These are phyloP conservation scores for Aspergillus wentii DNA, from an alignment of 495 filamentous ascomycete genomes.

Conservation along the genomic window DNA sequence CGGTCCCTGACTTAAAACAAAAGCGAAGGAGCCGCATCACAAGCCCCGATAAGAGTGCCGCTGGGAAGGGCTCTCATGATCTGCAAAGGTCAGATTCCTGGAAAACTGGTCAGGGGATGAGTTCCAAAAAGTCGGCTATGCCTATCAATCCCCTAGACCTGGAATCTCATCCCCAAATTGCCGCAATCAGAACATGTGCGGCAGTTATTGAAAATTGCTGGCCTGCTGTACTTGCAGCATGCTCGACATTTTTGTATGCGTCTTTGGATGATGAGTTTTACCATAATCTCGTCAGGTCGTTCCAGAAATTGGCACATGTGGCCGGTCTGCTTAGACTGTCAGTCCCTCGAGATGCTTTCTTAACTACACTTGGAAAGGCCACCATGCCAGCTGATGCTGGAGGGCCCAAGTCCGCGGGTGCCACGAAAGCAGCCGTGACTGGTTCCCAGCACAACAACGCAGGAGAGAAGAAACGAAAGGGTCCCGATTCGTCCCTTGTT, in stretches of 20 bases:
- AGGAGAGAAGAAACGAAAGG: slow-evolving; percentile 37
- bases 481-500: slow-evolving; percentile 15
- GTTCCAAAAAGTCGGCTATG: slow-evolving; percentile 55
- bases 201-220: slow-evolving; percentile 86
- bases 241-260: slow-evolving; percentile 90
- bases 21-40: slow-evolving; percentile 47
- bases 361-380: slow-evolving; percentile 89
- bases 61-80: slow-evolving; percentile 34
- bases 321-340: slow-evolving; percentile 78
- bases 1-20: slow-evolving; percentile 56
- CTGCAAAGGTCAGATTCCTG: slow-evolving; percentile 29
- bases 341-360: slow-evolving; percentile 88
- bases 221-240: slow-evolving; percentile 91
- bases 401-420: slow-evolving; percentile 35
- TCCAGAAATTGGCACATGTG: slow-evolving; percentile 94
- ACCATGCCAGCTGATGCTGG: slow-evolving; percentile 73
- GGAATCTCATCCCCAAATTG: slow-evolving; percentile 62
- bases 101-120: slow-evolving; percentile 25
- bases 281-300: slow-evolving; percentile 83
- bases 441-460: slow-evolving; percentile 16
- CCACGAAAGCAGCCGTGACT: slow-evolving; percentile 31
- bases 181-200: slow-evolving; percentile 69
- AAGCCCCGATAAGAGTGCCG: slow-evolving; percentile 33
- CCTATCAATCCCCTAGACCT: slow-evolving; percentile 77
- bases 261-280: slow-evolving; percentile 93